phyloP scores from a whole-genome alignment of 1,284 basidiomycete genomes.

The Fomitiporia mediterranea region DNA sequence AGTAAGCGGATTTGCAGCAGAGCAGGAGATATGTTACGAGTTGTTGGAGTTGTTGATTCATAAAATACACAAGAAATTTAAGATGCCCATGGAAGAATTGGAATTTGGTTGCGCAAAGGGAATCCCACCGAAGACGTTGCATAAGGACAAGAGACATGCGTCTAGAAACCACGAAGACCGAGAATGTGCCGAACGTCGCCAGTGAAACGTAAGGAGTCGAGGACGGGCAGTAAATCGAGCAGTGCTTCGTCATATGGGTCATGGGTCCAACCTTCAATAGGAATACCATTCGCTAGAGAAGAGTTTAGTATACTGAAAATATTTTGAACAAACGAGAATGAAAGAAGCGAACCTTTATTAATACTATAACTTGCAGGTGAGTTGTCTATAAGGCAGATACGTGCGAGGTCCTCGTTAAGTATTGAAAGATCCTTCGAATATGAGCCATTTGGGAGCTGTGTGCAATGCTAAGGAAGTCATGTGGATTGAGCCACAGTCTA shows the following conservation, averaged over 20 bases:
- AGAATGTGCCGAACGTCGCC: conserved; percentile 92
- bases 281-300: conserved; percentile 86
- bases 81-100: not conserved
- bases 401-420: conserved; percentile 84
- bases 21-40: not conserved
- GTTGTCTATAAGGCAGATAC: conserved; percentile 95
- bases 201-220: conserved; percentile 94
- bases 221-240: conserved; percentile 89
- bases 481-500: not conserved
- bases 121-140: conserved; percentile 10
- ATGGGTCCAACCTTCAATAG: conserved; percentile 98
- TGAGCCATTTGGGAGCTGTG: conserved; percentile 84
- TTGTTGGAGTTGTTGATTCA: not conserved
- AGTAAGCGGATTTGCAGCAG: conserved; percentile 2
- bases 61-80: conserved; percentile 11
- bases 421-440: conserved; percentile 93
- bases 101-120: not conserved
- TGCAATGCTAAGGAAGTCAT: conserved; percentile 66
- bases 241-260: conserved; percentile 97
- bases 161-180: conserved; percentile 65
- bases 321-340: not conserved
- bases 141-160: not conserved
- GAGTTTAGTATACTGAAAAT: no score
- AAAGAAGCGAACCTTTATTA: conserved; percentile 80
- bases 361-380: conserved; percentile 90